Conservation (phyloP, 345 rosid species). For the Ailanthus altissimus region DNA sequence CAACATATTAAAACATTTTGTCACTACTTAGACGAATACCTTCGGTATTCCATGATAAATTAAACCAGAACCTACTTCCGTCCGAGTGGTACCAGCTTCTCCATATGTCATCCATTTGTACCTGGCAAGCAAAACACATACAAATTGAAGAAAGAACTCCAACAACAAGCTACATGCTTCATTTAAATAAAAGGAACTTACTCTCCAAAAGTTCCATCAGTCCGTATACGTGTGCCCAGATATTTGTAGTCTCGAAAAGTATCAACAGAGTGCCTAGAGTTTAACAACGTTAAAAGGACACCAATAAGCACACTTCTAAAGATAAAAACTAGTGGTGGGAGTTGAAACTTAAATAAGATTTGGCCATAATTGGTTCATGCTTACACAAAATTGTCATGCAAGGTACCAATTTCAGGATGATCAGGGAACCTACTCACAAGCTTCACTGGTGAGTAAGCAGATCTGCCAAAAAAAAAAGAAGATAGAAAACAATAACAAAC, state of each 20-base stretch:
- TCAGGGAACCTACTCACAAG: conserved; percentile 74
- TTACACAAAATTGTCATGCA: conserved; percentile 94
- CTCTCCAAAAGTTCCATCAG: conserved; percentile 97
- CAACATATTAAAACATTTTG: conserved; percentile 8
- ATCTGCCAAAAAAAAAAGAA: conserved; percentile 44
- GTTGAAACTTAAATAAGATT: background rate
- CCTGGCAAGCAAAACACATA: conserved; percentile 30
- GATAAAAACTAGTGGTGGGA: background rate
- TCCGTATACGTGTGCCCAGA: conserved; percentile 78
- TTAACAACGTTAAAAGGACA: conserved; percentile 22
- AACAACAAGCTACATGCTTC: conserved; percentile 17
- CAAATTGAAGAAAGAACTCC: conserved; percentile 14
- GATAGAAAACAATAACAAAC: background rate
- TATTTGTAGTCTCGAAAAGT: conserved; percentile 80
- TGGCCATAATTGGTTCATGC: conserved; percentile 27
- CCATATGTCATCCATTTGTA: conserved; percentile 99
- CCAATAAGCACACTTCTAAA: conserved; percentile 10
- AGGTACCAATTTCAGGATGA: conserved; percentile 84
- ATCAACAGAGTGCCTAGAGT: conserved; percentile 66
- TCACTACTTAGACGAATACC: conserved; percentile 36
- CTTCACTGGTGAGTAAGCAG: conserved; percentile 76
- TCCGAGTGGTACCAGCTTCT: conserved; percentile 86
- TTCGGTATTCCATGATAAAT: conserved; percentile 63
- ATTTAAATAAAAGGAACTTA: conserved; percentile 39
- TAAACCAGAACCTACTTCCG: conserved; percentile 84